phyloP scores from a whole-genome alignment of 768 basidiomycete species.

The Baorangia bicolor region DNA sequence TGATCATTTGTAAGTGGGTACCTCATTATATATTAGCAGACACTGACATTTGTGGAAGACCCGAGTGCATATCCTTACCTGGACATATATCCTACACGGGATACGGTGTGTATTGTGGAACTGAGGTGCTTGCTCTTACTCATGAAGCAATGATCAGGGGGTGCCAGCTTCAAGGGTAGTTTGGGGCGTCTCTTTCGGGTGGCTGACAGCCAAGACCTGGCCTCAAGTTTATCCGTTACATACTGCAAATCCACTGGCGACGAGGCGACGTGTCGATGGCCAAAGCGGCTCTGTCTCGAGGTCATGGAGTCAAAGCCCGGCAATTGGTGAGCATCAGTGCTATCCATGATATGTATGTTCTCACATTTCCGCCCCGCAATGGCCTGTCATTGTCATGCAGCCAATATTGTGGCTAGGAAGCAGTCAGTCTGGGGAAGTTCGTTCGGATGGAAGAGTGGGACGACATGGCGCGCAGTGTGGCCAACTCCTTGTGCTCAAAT shows the following conservation, averaged over 20 bases:
- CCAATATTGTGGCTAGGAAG: constrained; percentile 42
- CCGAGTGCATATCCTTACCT: constrained; percentile 40
- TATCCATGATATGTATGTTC: background rate
- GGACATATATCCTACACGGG: constrained; percentile 37
- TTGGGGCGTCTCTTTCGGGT: constrained; percentile 23
- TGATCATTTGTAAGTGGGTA: constrained; percentile 29
- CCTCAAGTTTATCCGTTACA: constrained; percentile 20
- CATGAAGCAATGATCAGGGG: constrained; percentile 6
- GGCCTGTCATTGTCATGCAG: constrained; percentile 45
- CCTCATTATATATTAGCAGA: background rate
- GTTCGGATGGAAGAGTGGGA: constrained; percentile 17
- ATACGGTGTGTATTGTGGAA: constrained; percentile 7
- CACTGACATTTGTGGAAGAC: constrained; percentile 35
- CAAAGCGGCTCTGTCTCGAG: background rate
- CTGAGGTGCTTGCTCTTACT: background rate
- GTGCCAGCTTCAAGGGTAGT: background rate
- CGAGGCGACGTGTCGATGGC: background rate
- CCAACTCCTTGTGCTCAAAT: constrained; percentile 5
- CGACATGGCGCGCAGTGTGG: constrained; percentile 21
- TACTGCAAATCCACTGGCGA: background rate
- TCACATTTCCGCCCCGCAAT: constrained; percentile 44
- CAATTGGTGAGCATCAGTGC: constrained; percentile 1
- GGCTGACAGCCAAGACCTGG: constrained; percentile 20
- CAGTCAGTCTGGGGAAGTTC: constrained; percentile 41
- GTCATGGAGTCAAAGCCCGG: background rate